Evolutionary conservation across 2,329 filamentous ascomycete genomes (phyloP).

Genomic region (Xylaria polymorpha): DNA sequence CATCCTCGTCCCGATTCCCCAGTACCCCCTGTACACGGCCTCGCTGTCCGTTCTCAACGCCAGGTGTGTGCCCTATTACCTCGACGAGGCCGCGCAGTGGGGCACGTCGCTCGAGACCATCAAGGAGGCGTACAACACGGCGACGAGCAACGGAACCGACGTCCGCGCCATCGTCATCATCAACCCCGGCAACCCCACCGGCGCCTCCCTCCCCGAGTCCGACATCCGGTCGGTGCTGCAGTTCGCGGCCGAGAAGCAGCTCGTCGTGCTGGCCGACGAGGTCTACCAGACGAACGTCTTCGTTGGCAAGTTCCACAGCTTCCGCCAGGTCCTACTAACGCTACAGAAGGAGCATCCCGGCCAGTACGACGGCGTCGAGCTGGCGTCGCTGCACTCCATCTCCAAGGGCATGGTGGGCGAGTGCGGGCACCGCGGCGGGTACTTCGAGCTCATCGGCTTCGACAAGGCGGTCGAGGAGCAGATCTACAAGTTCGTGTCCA

Average conservation of each 20-base stretch:
- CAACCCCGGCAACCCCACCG: constrained; percentile 98
- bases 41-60: constrained; percentile 88
- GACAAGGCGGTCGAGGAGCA: constrained; percentile 85
- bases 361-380: constrained; percentile 85
- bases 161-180: constrained; percentile 96
- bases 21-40: constrained; percentile 98
- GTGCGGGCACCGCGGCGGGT: constrained; percentile 96
- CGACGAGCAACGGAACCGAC: constrained; percentile 80
- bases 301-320: constrained; percentile 90
- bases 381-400: constrained; percentile 90
- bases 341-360: constrained; percentile 80
- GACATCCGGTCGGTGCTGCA: constrained; percentile 89
- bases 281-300: constrained; percentile 99
- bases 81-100: constrained; percentile 89
- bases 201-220: constrained; percentile 80
- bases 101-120: constrained; percentile 87
- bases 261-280: constrained; percentile 94
- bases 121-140: constrained; percentile 76
- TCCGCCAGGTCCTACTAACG: constrained; percentile 87
- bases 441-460: constrained; percentile 96
- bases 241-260: constrained; percentile 83
- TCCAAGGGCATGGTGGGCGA: constrained; percentile 99
- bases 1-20: constrained; percentile 93
- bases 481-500: constrained; percentile 99
- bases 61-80: constrained; percentile 89